Evolutionary conservation across 139 green algal genomes (phyloP), one percentile per base, ranked within the genome.

Genomic region (Nannochloris sp.): DNA sequence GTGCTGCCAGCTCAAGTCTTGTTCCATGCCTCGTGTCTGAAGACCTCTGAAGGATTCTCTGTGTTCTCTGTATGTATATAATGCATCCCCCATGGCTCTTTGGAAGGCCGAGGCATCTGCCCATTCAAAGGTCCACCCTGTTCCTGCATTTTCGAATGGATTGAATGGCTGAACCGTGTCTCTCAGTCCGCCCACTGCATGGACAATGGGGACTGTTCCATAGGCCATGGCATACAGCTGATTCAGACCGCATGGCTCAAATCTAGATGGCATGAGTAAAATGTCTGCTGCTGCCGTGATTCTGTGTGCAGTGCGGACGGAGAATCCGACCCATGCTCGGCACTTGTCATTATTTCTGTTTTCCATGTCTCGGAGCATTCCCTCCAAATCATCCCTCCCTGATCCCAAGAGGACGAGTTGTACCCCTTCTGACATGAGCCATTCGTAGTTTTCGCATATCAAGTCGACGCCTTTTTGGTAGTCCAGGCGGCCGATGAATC

Each of bases 401-500:
- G 68, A 85, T 56, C 93, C 93, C 49, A 99, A 85, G 74, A 99
- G 77, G 31, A 99, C 79, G 29, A 99, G 82, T 86, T 99, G 94
- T 20, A 81, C 75, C 23, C 67, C 63, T 70, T 92, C 65, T 14
- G 62, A 50, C 84, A 92, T 92, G 5, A 95, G 68, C 87, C 87
- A 96, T 44, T 90, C 80, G 68, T 85, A 89, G 66, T 71, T 88
- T 67, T 95, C 88, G 5, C 73, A 63, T 70, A 99, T 97, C 5
- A 99, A 79, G 78, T 99, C 93, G 55, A 98, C 89, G 5, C 93
- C 93, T 83, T 99, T 98, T 81, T 98, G 92, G 72, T 94, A 88
- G 75, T 96, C 89, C 70, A 96, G 73, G 1, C 90, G 83, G 4
- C 90, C 90, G 58, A 97, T 92, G 79, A 97, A 97, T 43, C 82